Base-by-base conservation (phyloP, 2,329 filamentous ascomycete species). In the Calonectria montana region DNA sequence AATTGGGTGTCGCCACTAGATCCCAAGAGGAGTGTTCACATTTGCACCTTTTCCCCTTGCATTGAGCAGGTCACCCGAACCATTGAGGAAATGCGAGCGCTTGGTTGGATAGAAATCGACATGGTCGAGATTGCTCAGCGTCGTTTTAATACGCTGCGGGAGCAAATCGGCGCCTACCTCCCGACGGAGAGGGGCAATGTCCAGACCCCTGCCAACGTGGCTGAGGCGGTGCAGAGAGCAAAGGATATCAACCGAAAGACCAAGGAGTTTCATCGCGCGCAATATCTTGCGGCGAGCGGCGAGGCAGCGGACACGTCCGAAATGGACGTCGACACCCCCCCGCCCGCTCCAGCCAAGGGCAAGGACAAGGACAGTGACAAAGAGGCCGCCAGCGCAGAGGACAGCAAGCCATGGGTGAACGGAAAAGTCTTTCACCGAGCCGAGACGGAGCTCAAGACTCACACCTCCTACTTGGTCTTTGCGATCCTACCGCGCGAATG, bases 391-490 rank as follows among this genome's bases (percentile, higher is more conserved):
- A 43, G 65, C 6, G 76, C 77, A 18, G 78, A 78, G 4, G 80
- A 82, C 15, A 48, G 67, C 5, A 91, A 94, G 73, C 82, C 89
- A 1, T 97, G 92, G 85, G 90, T 93, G 80, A 91, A 96, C 73
- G 97, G 97, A 1, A 90, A 91, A 31, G 80, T 98, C 47, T 89
- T 95, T 35, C 94, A 97, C 78, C 90, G 95, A 27, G 92, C 94
- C 0, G 97, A 99, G 84, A 86, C 92, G 0, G 97, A 99, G 80
- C 86, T 98, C 72, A 98, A 98, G 88, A 97, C 94, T 9, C 97
- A 99, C 83, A 99, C 97, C 0, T 97, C 94, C n/a, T 99, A 99
- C 82, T 89, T 99, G 5, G 94, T 97, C 5, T 99, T 99, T 85
- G 97, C 97, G 0, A 87, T 97, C 3, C 84, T 99, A 72, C 96